Percentiles rank a stretch among this genome's conserved stretches.
phyloP scores from a whole-genome alignment of 441 rosid species.

The Pelargonium myrrhifolium region DNA sequence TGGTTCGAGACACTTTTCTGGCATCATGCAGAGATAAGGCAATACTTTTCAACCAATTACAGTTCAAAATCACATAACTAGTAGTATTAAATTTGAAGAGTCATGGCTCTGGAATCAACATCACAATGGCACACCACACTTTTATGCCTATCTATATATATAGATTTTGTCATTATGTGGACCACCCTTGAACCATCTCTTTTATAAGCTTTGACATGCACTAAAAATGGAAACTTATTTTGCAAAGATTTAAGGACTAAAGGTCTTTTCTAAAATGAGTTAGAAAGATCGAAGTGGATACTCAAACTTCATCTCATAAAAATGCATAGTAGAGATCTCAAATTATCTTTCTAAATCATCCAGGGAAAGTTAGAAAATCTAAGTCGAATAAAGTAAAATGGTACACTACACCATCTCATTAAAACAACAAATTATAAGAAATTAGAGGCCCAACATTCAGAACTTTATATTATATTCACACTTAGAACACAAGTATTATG shows the following conservation, averaged over 20 bases:
- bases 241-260: too few relatives aligned
- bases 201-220: background rate
- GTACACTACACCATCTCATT: too few relatives aligned
- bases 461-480: too few relatives aligned
- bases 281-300: too few relatives aligned
- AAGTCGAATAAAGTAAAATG: too few relatives aligned
- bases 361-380: too few relatives aligned
- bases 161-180: background rate
- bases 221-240: too few relatives aligned
- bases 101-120: background rate
- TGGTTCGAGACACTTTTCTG: too few relatives aligned
- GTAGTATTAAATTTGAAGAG: background rate
- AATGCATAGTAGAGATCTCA: too few relatives aligned
- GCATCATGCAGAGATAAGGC: background rate
- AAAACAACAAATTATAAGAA: background rate
- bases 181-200: background rate
- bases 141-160: background rate
- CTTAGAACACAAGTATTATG: background rate
- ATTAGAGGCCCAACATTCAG: background rate
- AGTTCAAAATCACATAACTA: background rate
- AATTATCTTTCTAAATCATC: too few relatives aligned
- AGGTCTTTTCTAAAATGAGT: too few relatives aligned
- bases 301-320: too few relatives aligned
- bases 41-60: background rate
- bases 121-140: background rate